phyloP scores from a whole-genome alignment of 192 early-diverging fungal genomes.

The Coemansia asiatica region DNA sequence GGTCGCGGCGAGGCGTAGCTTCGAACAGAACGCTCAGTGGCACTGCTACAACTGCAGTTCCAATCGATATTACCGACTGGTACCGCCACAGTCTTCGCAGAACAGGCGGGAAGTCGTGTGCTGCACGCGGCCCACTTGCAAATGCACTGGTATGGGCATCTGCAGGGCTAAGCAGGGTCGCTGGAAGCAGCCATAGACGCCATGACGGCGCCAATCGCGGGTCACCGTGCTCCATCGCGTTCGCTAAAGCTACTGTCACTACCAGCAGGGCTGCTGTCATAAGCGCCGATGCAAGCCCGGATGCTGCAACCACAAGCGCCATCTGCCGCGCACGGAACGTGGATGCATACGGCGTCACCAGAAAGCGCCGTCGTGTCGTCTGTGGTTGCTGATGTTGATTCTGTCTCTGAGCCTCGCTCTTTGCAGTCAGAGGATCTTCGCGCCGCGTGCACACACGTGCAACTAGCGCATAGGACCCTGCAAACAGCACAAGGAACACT shows the following conservation, averaged over 20 bases:
- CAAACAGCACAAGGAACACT: slow-evolving; percentile 30
- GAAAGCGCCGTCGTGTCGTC: slow-evolving; percentile 5
- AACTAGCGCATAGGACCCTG: slow-evolving; percentile 30
- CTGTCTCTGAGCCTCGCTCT: neutral
- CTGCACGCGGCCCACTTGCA: slow-evolving; percentile 26
- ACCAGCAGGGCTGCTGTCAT: slow-evolving; percentile 32
- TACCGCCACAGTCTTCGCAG: slow-evolving; percentile 50
- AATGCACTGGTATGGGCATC: slow-evolving; percentile 8
- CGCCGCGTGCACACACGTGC: slow-evolving; percentile 26
- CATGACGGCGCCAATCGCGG: slow-evolving; percentile 24
- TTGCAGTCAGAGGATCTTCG: neutral
- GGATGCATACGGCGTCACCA: slow-evolving; percentile 34
- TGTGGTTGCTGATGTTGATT: neutral
- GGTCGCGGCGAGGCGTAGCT: slow-evolving; percentile 26
- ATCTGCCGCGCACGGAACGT: slow-evolving; percentile 46
- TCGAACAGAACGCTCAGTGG: slow-evolving; percentile 46
- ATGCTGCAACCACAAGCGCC: slow-evolving; percentile 25
- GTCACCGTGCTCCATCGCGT: slow-evolving; percentile 50
- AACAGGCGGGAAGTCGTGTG: slow-evolving; percentile 50
- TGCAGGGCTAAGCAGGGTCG: slow-evolving; percentile 36
- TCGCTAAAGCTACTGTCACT: slow-evolving; percentile 42
- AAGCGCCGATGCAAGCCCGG: slow-evolving; percentile 39
- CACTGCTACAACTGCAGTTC: slow-evolving; percentile 24
- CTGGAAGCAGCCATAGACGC: slow-evolving; percentile 51
- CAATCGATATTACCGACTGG: slow-evolving; percentile 39